Conservation (phyloP, 2,329 filamentous ascomycete species). For the Aspergillus texensis region DNA sequence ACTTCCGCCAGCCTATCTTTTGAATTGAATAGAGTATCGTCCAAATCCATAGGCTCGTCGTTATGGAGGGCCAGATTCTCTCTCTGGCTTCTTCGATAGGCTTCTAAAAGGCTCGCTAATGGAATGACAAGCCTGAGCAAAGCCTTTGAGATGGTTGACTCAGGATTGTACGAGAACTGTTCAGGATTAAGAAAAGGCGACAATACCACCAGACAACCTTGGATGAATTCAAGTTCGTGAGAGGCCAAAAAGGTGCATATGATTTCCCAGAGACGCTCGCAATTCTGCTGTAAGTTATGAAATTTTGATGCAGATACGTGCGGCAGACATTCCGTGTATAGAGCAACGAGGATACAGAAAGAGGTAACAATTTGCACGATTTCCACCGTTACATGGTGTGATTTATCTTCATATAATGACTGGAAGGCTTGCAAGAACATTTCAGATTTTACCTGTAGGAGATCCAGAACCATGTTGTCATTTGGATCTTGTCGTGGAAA, state of each 20-base stretch:
- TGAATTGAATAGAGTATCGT: slow-evolving; percentile 38
- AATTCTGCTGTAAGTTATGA: slow-evolving; percentile 32
- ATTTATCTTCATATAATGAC: slow-evolving; percentile 43
- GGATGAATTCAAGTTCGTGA: slow-evolving; percentile 31
- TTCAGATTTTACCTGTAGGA: slow-evolving; percentile 50
- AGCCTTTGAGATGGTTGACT: slow-evolving; percentile 24
- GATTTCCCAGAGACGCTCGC: slow-evolving; percentile 34
- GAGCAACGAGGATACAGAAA: slow-evolving; percentile 48
- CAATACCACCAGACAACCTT: slow-evolving; percentile 37
- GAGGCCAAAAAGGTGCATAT: slow-evolving; percentile 37
- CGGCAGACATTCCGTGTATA: slow-evolving; percentile 41
- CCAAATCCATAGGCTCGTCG: slow-evolving; percentile 48
- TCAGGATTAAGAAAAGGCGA: slow-evolving; percentile 35
- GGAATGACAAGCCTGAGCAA: slow-evolving; percentile 31
- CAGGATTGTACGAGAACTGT: slow-evolving; percentile 17
- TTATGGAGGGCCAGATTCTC: slow-evolving; percentile 10
- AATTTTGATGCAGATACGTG: slow-evolving; percentile 34
- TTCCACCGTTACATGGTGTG: slow-evolving; percentile 52
- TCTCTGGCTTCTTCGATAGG: slow-evolving; percentile 26
- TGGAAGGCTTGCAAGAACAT: slow-evolving; percentile 49
- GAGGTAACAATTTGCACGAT: slow-evolving; percentile 54
- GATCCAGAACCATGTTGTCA: slow-evolving; percentile 47
- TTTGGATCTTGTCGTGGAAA: slow-evolving; percentile 36
- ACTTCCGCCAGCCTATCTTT: slow-evolving; percentile 25
- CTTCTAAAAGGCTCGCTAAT: slow-evolving; percentile 36